Evolutionary conservation across 2,329 filamentous ascomycete genomes (phyloP), one percentile per base, ranked within the genome.

Genomic region (Claviceps fusiformis): DNA sequence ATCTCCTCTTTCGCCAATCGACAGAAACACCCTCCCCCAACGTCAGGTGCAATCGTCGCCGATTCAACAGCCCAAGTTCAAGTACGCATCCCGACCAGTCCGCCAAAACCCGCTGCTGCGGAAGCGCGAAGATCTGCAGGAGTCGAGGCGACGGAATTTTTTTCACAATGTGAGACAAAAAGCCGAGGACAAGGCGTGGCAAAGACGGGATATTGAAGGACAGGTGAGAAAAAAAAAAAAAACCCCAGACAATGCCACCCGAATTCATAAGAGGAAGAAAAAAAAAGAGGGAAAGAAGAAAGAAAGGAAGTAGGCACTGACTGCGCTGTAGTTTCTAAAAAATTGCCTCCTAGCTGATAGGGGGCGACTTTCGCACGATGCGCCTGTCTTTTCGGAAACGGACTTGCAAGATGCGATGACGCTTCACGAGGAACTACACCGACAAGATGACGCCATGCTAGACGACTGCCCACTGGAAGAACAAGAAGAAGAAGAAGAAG

Each of bases 131-230:
- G 80, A 80, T 19, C 74, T 75, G 0, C 80, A 82, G 55, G 83
- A 88, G 64, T 74, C 78, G 54, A 73, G 87, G 56, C 74, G 87
- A 50, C 78, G 79, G 37, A 72, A 86, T 55, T 92, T 92, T 62
- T 70, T 92, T 57, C 80, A 82, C 64, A 86, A 77, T 53, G 82
- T 86, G 19, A 74, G 80, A 56, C 77, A 81, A 62, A 76, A 79
- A 45, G 71, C 75, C 3, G 80, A 85, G 46, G 80, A 86, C 33
- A 77, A 72, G 62, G 70, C 72, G 27, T 85, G 82, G 76, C 74
- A 79, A 61, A 72, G 76, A 53, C 72, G 83, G 59, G 81, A 82
- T 31, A 81, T 83, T 3, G 82, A 86, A 61, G 81, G 84, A 61
- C 68, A 73, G 60, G 71, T 72, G 29, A 53, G 55, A 17, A 9